These are phyloP conservation scores for Nakazawaea anatomiae DNA, from an alignment of 805 yeast genomes.

Conservation along the genomic window DNA sequence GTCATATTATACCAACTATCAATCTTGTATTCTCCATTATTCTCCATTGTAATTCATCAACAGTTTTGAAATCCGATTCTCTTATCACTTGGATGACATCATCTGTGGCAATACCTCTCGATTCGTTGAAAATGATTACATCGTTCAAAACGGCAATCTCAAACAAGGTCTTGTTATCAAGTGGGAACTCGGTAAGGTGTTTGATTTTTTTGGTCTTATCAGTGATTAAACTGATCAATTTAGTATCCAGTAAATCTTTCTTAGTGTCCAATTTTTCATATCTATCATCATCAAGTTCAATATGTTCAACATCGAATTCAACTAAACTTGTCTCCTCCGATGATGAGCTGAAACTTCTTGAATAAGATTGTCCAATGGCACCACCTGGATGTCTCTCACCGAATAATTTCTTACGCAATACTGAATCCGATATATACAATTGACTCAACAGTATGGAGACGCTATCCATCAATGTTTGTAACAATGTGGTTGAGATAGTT, in stretches of 20 bases:
- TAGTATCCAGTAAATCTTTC: conserved; percentile 12
- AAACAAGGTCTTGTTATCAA: background rate
- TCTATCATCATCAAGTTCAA: conserved; percentile 1
- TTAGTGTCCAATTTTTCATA: background rate
- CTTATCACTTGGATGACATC: conserved; percentile 4
- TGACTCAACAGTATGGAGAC: conserved; percentile 70
- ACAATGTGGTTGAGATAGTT: conserved; percentile 74
- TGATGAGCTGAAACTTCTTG: conserved; percentile 10
- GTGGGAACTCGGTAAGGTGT: conserved; percentile 1
- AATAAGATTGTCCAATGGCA: conserved; percentile 61
- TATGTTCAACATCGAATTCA: conserved; percentile 26
- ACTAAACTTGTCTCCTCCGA: conserved; percentile 20
- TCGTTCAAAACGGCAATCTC: conserved; percentile 1
- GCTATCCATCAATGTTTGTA: conserved; percentile 74
- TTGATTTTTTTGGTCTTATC: conserved; percentile 1
- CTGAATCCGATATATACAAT: conserved; percentile 50
- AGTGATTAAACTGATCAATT: conserved; percentile 2
- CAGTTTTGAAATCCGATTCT: background rate
- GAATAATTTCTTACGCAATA: conserved; percentile 49
- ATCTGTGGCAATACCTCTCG: background rate
- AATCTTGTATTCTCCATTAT: background rate
- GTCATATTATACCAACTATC: background rate
- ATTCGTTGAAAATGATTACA: background rate
- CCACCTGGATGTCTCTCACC: conserved; percentile 87
- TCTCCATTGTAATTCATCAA: conserved; percentile 6